Base-by-base conservation (phyloP, 2,329 filamentous ascomycete genomes). In the Drechslerella coelobrocha region DNA sequence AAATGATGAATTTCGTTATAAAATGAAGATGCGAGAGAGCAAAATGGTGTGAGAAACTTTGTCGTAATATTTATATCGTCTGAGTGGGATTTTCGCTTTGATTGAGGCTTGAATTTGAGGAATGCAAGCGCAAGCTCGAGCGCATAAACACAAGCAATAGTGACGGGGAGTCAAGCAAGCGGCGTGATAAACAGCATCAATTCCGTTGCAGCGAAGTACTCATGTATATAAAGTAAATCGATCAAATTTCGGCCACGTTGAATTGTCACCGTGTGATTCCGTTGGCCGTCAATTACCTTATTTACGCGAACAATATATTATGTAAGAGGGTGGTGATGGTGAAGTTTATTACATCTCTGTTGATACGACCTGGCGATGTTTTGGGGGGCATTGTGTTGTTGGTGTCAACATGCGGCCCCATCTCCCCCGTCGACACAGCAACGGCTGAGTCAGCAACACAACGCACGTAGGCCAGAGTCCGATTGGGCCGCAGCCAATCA, bases 401-500 rank as follows among this genome's bases (percentile, higher is more conserved):
- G 34, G 34, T n/a, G 34, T 39, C 12, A 39, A 39, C 34, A 39
- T 4, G 34, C 12, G 5, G 34, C 29, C 34, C 34, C 12, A n/a
- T 10, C 34, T 14, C 12, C 34, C 4, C 29, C 29, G 12, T 34
- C 12, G 48, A 59, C 43, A 55, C 48, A 52, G 9, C 7, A 29
- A 27, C 21, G 9, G 7, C 45, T 52, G 29, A 52, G 41, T 61
- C 21, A 52, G 56, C 56, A 61, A 61, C 45, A 41, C 45, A 29
- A 19, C 27, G n/a, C n/a, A n/a, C n/a, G n/a, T n/a, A n/a, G n/a
- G n/a, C n/a, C n/a, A n/a, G n/a, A n/a, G n/a, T n/a, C n/a, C n/a
- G n/a, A n/a, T n/a, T n/a, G n/a, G n/a, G n/a, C n/a, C n/a, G 4
- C 55, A 41, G 37, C 55, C 56, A 56, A 65, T 52, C 34, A 50